Base-by-base conservation (phyloP, 768 basidiomycete species). In the Tephrocybe rancida region DNA sequence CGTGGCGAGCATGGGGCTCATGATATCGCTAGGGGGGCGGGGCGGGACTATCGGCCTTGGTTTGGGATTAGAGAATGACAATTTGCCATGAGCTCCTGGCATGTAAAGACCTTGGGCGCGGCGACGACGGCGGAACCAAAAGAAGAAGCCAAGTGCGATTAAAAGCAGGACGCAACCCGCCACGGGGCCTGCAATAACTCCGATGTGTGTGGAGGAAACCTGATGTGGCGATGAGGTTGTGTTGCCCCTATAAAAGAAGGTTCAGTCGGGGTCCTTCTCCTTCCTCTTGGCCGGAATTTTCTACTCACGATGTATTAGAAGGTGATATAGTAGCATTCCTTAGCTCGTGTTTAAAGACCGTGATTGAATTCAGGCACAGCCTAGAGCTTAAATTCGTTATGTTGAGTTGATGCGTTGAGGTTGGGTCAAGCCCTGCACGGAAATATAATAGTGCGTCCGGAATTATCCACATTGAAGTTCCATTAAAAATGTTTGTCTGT, bases 401-500 rank as follows among this genome's bases (percentile, higher is more conserved):
- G 48, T 32, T 57, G 30, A 62, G 55, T 42, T 55, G 27, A 37
- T 62, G 56, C 5, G 45, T 55, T 18, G 32, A 27, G 3, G 42
- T 52, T 18, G 58, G 56, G 44, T 62, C 56, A 10, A 62, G 38
- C 16, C 61, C 61, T 44, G 58, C 58, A 46, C 45, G 50, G 27
- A 62, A 57, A 48, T 51, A 62, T 32, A 62, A 44, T 22, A 62
- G 47, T 39, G 61, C 56, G 30, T 62, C 56, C n/a, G 61, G 58
- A 51, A 59, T 45, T 3, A 39, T 55, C 55, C 54, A 57, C 11
- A 42, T 7, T 5, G 61, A 62, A 21, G 41, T 59, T 50, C 53
- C 61, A 37, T 62, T 62, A 14, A 53, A 59, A 21, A 32, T 34
- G 11, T 25, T 50, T 5, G 53, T 45, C 11, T 44, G 19, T 11